Conservation (phyloP, 78 protist species). For the Emiliania huxleyi region DNA sequence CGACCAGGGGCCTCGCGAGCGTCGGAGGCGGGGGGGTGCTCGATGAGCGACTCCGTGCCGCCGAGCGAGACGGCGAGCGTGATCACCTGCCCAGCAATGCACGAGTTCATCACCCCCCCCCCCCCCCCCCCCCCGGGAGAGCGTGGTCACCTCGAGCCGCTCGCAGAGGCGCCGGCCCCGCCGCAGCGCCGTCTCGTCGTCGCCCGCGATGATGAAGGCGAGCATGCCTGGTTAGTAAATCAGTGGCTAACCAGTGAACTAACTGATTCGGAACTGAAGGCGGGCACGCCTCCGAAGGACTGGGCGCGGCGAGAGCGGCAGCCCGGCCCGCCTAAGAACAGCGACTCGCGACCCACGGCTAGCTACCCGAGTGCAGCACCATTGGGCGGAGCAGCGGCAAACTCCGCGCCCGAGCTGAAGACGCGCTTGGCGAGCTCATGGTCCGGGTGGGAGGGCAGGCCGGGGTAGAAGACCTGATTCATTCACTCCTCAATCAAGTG, state of each 20-base stretch:
- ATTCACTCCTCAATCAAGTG: too few relatives aligned
- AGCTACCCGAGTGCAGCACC: too few relatives aligned
- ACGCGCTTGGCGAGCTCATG: conserved; percentile 61
- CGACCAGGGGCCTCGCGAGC: too few relatives aligned
- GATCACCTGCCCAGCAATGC: too few relatives aligned
- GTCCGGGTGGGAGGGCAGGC: conserved; percentile 63
- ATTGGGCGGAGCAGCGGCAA: too few relatives aligned
- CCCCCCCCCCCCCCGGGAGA: not conserved
- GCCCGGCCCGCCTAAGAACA: too few relatives aligned
- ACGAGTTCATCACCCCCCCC: too few relatives aligned
- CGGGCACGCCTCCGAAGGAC: too few relatives aligned
- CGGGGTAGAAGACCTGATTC: conserved; percentile 59
- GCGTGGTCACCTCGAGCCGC: not conserved
- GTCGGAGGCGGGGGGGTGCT: too few relatives aligned
- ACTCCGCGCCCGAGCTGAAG: conserved; percentile 56
- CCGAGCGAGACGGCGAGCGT: conserved; percentile 73
- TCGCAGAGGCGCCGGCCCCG: conserved; percentile 11
- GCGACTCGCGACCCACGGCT: too few relatives aligned
- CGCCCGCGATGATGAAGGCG: conserved; percentile 38
- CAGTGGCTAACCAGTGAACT: not conserved
- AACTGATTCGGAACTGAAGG: too few relatives aligned
- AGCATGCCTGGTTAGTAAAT: not conserved
- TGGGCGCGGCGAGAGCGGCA: too few relatives aligned
- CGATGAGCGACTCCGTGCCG: conserved; percentile 59
- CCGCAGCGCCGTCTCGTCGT: conserved; percentile 38